Base-by-base conservation (phyloP, 176 grass and related monocot genomes). In the Aegilops bicornis region DNA sequence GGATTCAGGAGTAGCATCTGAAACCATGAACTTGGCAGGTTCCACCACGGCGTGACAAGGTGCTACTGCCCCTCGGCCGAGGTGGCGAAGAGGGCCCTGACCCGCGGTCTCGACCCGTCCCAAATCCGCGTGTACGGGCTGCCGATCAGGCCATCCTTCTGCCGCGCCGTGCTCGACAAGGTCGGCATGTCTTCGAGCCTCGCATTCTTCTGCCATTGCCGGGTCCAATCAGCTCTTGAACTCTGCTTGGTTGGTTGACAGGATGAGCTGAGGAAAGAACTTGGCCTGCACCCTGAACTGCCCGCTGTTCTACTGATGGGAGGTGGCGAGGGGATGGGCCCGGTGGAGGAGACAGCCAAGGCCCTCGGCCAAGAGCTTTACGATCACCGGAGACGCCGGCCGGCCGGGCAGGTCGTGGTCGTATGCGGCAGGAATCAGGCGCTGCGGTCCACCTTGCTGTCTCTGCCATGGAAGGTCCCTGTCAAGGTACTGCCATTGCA, bases 111-210 rank as follows among this genome's bases (percentile, higher is more conserved):
- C 27, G 50, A 91, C 6, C 89, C 89, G 45, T 90, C 87, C n/a
- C 92, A 97, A 58, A 86, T 97, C 52, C 91, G 89, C 16, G 85
- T 91, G 36, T 93, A 91, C 47, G 95, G 95, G 7, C 80, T 97
- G 65, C 95, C 95, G 13, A 95, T 93, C 62, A 78, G 95, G 60
- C 95, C 95, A 2, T 95, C 95, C n/a, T 97, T 97, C 80, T 95
- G 91, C 79, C 91, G 89, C 5, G 89, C 95, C 75, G 80, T 87
- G 85, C 89, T 93, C 35, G 58, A 90, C 71, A 97, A 95, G 95
- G 92, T 94, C 69, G 89, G 43, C 27, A 7, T 14, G 2, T 31
- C 58, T 45, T 39, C 19, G 37, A 56, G 12, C 81, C 15, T 25
- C 13, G 16, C 7, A n/a, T 75, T 7, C 8, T 52, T 71, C 63